A percentile compares a stretch with the other conserved stretches of the same genome.
phyloP scores from a whole-genome alignment of 495 filamentous ascomycete species.

The Xylaria telfairii region DNA sequence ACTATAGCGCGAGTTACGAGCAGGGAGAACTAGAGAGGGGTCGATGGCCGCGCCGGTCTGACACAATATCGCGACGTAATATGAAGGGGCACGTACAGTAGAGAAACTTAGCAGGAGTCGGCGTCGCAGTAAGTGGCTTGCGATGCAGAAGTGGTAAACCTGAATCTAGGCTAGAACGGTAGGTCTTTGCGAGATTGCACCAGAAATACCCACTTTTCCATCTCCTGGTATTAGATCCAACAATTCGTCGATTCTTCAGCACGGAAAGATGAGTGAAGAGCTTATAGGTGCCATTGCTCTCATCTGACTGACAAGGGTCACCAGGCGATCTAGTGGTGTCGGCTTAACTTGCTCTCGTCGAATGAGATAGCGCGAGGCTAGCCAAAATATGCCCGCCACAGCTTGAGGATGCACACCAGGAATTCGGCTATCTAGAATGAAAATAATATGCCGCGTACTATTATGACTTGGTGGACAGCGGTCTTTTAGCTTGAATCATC shows the following conservation, averaged over 20 bases:
- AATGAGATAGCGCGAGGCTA: background rate
- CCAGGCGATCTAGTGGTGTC: constrained; percentile 10
- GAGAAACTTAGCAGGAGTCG: background rate
- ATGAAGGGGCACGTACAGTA: background rate
- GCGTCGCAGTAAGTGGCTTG: constrained; percentile 19
- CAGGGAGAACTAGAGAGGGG: constrained; percentile 15
- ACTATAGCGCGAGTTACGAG: background rate
- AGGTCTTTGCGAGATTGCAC: constrained; percentile 24
- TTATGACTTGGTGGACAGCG: background rate
- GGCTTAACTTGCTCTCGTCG: constrained; percentile 20
- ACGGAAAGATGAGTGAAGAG: background rate
- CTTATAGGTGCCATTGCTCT: constrained; percentile 15
- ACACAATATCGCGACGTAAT: constrained; percentile 12
- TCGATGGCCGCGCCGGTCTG: constrained; percentile 16
- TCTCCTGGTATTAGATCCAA: background rate
- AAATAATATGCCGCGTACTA: constrained; percentile 17
- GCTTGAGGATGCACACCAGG: constrained; percentile 2
- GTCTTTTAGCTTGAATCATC: background rate
- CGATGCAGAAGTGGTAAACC: constrained; percentile 3
- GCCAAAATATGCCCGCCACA: background rate
- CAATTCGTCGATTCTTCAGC: background rate
- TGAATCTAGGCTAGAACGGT: constrained; percentile 8
- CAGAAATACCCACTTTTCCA: background rate
- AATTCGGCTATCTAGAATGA: constrained; percentile 14
- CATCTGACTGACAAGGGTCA: background rate